These are phyloP conservation scores for Capronia americana DNA, from an alignment of 2,329 filamentous ascomycete genomes.

Conservation along the genomic window DNA sequence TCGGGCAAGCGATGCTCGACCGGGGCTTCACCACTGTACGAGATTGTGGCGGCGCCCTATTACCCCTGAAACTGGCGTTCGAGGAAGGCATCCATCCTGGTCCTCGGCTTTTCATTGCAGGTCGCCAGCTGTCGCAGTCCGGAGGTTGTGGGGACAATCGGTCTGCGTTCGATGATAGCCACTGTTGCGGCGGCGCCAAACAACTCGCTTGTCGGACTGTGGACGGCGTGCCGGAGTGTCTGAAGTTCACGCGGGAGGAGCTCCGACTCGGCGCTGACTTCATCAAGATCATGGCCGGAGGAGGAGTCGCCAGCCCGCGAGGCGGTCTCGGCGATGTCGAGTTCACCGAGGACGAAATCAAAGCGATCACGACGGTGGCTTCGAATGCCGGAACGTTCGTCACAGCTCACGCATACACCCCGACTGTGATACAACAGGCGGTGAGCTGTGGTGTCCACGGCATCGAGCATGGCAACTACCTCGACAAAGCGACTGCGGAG, in stretches of 20 bases:
- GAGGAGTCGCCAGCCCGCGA: conserved; percentile 64
- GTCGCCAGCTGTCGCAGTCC: conserved; percentile 63
- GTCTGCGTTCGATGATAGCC: conserved; percentile 46
- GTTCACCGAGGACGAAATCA: conserved; percentile 64
- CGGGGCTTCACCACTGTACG: conserved; percentile 66
- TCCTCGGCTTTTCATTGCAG: conserved; percentile 63
- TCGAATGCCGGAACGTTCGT: conserved; percentile 60
- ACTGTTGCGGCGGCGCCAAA: conserved; percentile 54
- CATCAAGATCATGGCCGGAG: conserved; percentile 67
- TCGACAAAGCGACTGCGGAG: conserved; percentile 54
- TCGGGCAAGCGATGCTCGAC: conserved; percentile 58
- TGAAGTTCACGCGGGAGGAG: conserved; percentile 61
- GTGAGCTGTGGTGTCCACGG: conserved; percentile 63
- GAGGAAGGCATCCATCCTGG: conserved; percentile 62
- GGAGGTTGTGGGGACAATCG: conserved; percentile 65
- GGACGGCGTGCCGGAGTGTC: conserved; percentile 63
- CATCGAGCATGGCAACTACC: conserved; percentile 61
- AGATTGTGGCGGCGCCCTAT: conserved; percentile 64
- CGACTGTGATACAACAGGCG: conserved; percentile 61
- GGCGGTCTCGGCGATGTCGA: conserved; percentile 62
- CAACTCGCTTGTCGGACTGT: conserved; percentile 54
- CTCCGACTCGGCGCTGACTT: conserved; percentile 64
- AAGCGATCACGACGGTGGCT: conserved; percentile 60
- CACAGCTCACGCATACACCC: conserved; percentile 66
- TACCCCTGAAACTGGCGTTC: conserved; percentile 65